Conservation (phyloP, 2,329 filamentous ascomycete species). For the Fusarium globosum region DNA sequence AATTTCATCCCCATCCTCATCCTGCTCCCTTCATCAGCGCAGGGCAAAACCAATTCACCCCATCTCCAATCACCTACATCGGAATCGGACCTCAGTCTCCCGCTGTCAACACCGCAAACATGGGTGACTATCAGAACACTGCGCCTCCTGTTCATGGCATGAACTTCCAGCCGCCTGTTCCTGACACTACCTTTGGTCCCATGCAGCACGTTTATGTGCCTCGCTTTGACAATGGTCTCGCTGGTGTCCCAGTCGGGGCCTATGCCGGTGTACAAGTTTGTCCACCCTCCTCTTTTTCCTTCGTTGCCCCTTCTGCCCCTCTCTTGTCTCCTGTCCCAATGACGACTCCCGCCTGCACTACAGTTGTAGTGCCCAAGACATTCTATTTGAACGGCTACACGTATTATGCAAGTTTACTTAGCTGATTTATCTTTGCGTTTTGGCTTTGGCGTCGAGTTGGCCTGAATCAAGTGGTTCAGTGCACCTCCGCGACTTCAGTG, state of each 20-base stretch:
- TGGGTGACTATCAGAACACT: conserved; percentile 57
- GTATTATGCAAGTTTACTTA: conserved; percentile 55
- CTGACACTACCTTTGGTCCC: conserved; percentile 67
- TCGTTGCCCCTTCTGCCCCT: conserved; percentile 43
- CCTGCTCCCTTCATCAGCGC: conserved; percentile 25
- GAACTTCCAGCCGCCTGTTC: conserved; percentile 69
- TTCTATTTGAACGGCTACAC: conserved; percentile 47
- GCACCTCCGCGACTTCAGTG: not conserved
- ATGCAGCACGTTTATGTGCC: conserved; percentile 67
- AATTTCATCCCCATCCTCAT: conserved; percentile 29
- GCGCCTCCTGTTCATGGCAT: conserved; percentile 56
- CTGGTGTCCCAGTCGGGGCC: conserved; percentile 50
- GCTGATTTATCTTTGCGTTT: conserved; percentile 1
- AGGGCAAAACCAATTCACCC: conserved; percentile 11
- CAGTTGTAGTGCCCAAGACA: conserved; percentile 49
- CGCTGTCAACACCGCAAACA: conserved; percentile 42
- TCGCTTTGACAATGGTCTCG: conserved; percentile 57
- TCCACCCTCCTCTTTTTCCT: conserved; percentile 38
- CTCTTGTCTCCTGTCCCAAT: conserved; percentile 39
- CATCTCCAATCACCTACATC: conserved; percentile 44
- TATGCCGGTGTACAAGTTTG: conserved; percentile 21
- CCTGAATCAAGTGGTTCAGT: conserved; percentile 8
- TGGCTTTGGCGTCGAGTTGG: not conserved
- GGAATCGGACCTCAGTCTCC: conserved; percentile 38
- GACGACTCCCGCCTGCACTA: conserved; percentile 42